These are phyloP conservation scores for Vanrija humicola DNA, from an alignment of 1,284 basidiomycete genomes.

Conservation along the genomic window DNA sequence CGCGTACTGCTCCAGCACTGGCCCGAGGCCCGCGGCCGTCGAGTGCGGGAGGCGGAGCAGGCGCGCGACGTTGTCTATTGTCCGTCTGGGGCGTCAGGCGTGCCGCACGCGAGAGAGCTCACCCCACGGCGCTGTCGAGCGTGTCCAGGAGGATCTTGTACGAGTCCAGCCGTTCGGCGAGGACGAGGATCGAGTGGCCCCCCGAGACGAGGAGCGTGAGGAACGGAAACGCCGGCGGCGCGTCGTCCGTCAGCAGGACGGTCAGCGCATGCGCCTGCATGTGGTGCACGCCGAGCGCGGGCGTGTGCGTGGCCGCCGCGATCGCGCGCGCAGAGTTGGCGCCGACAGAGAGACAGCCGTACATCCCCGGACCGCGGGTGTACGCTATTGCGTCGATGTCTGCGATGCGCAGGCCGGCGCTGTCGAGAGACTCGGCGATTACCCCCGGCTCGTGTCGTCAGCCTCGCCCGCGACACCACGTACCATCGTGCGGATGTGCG, in stretches of 20 bases:
- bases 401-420: slow-evolving; percentile 58
- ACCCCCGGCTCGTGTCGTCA: slow-evolving; percentile 61
- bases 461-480: slow-evolving; percentile 21
- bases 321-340: slow-evolving; percentile 75
- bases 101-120: slow-evolving; percentile 10
- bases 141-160: slow-evolving; percentile 75
- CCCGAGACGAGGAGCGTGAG: slow-evolving; percentile 82
- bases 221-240: slow-evolving; percentile 72
- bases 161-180: slow-evolving; percentile 58
- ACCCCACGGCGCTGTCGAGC: slow-evolving; percentile 69
- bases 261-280: slow-evolving; percentile 97
- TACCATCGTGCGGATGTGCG: slow-evolving; percentile 67
- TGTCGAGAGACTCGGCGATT: slow-evolving; percentile 61
- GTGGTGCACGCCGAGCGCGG: slow-evolving; percentile 84
- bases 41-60: slow-evolving; percentile 62
- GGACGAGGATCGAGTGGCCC: slow-evolving; percentile 82
- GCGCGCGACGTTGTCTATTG: slow-evolving; percentile 74
- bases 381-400: slow-evolving; percentile 84
- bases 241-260: slow-evolving; percentile 62
- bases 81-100: slow-evolving; percentile 50
- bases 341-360: slow-evolving; percentile 71
- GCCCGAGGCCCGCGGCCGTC: slow-evolving; percentile 61
- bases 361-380: slow-evolving; percentile 84
- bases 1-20: slow-evolving; percentile 67
- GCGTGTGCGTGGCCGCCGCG: slow-evolving; percentile 69